Evolutionary conservation across 495 filamentous ascomycete species (phyloP).

Genomic region (Penicillium paradoxum): DNA sequence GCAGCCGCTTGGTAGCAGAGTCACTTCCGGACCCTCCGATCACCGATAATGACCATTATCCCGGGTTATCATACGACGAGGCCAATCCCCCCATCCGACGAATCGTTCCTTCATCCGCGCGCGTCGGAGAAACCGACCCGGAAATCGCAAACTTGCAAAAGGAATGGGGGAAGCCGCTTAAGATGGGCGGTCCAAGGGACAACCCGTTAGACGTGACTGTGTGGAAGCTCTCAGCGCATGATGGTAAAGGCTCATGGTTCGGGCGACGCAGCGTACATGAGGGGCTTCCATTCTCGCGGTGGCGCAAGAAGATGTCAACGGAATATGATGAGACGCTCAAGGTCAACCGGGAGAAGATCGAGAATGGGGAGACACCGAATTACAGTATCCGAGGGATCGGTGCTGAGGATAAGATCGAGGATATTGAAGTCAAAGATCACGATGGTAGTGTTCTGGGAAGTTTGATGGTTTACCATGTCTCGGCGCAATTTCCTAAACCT

Average conservation of each 20-base stretch:
- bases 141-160: conserved; percentile 55
- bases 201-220: conserved; percentile 73
- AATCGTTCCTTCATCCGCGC: conserved; percentile 49
- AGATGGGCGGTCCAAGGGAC: conserved; percentile 56
- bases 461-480: conserved; percentile 68
- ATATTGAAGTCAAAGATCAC: conserved; percentile 34
- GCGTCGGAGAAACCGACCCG: conserved; percentile 45
- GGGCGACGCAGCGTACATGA: conserved; percentile 78
- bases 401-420: conserved; percentile 67
- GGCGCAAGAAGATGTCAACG: conserved; percentile 43
- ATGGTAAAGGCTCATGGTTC: conserved; percentile 87
- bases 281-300: conserved; percentile 67
- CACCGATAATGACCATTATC: conserved; percentile 7
- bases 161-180: conserved; percentile 82
- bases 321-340: conserved; percentile 53
- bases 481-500: conserved; percentile 85
- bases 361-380: conserved; percentile 29
- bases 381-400: conserved; percentile 77
- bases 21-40: conserved; percentile 64
- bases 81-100: conserved; percentile 31
- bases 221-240: conserved; percentile 73
- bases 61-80: conserved; percentile 8
- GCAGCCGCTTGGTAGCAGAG: conserved; percentile 66
- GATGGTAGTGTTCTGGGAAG: conserved; percentile 47
- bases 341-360: conserved; percentile 53